Evolutionary conservation across 768 basidiomycete species (phyloP).

Genomic region (Phlebiopsis gigantea): DNA sequence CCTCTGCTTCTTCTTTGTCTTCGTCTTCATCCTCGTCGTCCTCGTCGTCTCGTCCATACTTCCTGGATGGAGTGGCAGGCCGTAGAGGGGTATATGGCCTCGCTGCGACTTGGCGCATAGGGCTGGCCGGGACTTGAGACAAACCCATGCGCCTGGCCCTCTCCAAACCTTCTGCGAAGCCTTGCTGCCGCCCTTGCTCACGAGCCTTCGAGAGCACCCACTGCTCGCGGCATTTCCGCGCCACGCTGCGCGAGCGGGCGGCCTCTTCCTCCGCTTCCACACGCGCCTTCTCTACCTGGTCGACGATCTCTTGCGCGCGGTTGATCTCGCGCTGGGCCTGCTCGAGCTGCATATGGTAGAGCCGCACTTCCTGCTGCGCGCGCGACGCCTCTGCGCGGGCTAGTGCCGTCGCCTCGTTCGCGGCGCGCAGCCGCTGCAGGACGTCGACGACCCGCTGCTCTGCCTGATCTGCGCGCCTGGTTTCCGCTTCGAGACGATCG

Average conservation of each 20-base stretch:
- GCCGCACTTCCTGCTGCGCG: conserved; percentile 50
- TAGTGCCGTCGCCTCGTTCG: conserved; percentile 50
- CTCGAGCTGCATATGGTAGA: conserved; percentile 60
- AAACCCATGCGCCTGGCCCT: conserved; percentile 37
- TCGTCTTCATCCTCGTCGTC: neutral
- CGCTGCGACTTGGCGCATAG: too few species aligned
- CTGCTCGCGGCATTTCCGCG: conserved; percentile 52
- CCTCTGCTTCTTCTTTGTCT: neutral
- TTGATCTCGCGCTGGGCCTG: conserved; percentile 63
- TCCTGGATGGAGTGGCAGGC: neutral
- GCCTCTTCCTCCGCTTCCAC: conserved; percentile 62
- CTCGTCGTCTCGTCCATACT: too few species aligned
- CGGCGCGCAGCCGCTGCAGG: conserved; percentile 45
- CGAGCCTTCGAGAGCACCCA: conserved; percentile 49
- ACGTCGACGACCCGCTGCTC: conserved; percentile 45
- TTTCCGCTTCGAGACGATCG: conserved; percentile 44
- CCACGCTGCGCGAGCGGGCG: conserved; percentile 44
- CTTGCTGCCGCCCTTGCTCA: conserved; percentile 62
- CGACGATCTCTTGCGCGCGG: conserved; percentile 59
- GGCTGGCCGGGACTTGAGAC: neutral
- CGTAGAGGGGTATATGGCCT: neutral
- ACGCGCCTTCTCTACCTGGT: conserved; percentile 51
- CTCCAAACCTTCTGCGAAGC: conserved; percentile 50
- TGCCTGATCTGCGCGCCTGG: conserved; percentile 52
- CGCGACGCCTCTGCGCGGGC: conserved; percentile 53